These are phyloP conservation scores for Pyrenochaeta sp. DNA, from an alignment of 2,329 filamentous ascomycete genomes.

Conservation along the genomic window DNA sequence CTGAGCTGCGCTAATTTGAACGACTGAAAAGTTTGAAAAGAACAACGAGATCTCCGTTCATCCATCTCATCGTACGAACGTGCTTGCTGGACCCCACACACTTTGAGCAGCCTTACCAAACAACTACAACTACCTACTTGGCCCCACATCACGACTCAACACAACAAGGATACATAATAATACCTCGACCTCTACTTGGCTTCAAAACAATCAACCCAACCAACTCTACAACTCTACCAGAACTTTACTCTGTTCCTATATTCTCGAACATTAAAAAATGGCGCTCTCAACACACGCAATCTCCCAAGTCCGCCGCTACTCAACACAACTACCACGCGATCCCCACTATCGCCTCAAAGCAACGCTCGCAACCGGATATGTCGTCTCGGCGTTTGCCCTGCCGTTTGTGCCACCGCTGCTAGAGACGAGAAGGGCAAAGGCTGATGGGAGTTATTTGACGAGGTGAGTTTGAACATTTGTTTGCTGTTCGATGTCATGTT, in stretches of 20 bases:
- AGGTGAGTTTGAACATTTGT: conserved; percentile 37
- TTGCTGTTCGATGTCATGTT: too few species aligned
- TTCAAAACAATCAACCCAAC: background rate
- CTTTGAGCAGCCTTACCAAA: background rate
- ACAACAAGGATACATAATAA: background rate
- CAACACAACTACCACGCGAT: conserved; percentile 43
- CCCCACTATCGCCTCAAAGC: conserved; percentile 48
- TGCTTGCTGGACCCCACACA: background rate
- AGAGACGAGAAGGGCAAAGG: conserved; percentile 47
- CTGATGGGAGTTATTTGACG: conserved; percentile 49
- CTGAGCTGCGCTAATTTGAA: background rate
- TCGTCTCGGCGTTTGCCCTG: conserved; percentile 49
- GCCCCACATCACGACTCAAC: conserved; percentile 10
- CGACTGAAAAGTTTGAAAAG: background rate
- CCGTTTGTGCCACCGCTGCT: conserved; percentile 52
- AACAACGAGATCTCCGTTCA: too few species aligned
- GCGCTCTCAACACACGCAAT: conserved; percentile 42
- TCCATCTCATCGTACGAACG: too few species aligned
- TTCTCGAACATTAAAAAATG: conserved; percentile 22
- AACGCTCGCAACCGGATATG: conserved; percentile 48
- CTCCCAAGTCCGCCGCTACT: conserved; percentile 47
- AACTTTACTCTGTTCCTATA: background rate
- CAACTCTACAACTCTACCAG: too few species aligned
- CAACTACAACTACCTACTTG: background rate
- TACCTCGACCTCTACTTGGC: background rate